phyloP scores from a whole-genome alignment of 768 basidiomycete species.

The Mycena albidolilacea region DNA sequence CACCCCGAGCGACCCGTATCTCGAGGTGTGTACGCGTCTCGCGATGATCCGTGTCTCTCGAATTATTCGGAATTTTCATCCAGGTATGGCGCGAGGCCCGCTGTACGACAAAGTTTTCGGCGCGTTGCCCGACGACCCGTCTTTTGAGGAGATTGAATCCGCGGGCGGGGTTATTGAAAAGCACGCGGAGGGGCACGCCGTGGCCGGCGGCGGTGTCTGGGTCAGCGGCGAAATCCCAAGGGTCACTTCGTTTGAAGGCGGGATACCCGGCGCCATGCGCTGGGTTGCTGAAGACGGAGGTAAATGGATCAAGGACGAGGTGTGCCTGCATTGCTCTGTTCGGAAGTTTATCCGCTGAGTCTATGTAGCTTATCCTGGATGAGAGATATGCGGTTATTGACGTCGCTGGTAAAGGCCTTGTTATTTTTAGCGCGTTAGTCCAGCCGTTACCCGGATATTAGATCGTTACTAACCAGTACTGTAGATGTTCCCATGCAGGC shows the following conservation, averaged over 20 bases:
- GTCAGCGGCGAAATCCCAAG: conserved; percentile 89
- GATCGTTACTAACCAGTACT: not conserved
- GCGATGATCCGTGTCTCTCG: not conserved
- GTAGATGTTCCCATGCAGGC: conserved; percentile 82
- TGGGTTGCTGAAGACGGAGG: conserved; percentile 64
- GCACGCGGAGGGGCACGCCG: conserved; percentile 72
- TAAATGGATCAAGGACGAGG: conserved; percentile 71
- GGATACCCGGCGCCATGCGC: conserved; percentile 76
- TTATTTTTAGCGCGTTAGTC: conserved; percentile 88
- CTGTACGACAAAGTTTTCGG: conserved; percentile 69
- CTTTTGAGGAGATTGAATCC: conserved; percentile 73
- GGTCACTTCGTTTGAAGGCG: conserved; percentile 76
- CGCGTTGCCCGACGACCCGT: conserved; percentile 78
- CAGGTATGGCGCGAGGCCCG: conserved; percentile 79
- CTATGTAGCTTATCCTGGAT: conserved; percentile 79
- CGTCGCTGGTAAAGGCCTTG: conserved; percentile 84
- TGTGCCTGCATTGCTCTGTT: conserved; percentile 43
- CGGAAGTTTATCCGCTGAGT: conserved; percentile 5
- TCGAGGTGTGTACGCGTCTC: conserved; percentile 46
- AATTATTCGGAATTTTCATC: not conserved
- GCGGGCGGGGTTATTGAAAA: conserved; percentile 71
- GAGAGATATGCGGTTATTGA: conserved; percentile 86
- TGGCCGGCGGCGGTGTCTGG: conserved; percentile 76
- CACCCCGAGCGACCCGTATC: conserved; percentile 84
- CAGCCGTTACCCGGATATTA: not conserved